A percentile compares a stretch with the other conserved stretches of the same genome.
phyloP scores from a whole-genome alignment of 192 early-diverging fungal species.

The Entomortierella parvispora region DNA sequence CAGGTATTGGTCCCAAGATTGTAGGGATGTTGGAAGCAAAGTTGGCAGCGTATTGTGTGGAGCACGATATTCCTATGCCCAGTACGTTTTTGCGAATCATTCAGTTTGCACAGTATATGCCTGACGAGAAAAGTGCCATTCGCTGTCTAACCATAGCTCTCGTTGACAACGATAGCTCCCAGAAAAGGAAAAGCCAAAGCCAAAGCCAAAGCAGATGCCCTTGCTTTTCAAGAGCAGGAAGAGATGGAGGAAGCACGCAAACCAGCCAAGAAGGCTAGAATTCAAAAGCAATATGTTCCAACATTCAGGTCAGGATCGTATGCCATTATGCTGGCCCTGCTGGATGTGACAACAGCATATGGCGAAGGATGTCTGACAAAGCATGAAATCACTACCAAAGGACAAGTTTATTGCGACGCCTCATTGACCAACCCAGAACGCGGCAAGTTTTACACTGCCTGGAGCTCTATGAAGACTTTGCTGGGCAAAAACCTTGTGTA shows the following conservation, averaged over 20 bases:
- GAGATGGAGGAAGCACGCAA: constrained; percentile 14
- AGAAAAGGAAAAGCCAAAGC: constrained; percentile 5
- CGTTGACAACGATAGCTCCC: neutral
- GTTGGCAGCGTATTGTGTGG: constrained; percentile 64
- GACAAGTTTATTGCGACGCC: constrained; percentile 72
- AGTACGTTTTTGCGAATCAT: neutral
- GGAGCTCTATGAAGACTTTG: constrained; percentile 81
- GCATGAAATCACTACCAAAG: constrained; percentile 71
- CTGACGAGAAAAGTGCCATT: constrained; percentile 4
- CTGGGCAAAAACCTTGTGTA: constrained; percentile 73
- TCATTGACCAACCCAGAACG: constrained; percentile 67
- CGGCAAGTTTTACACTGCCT: constrained; percentile 74
- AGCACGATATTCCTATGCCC: constrained; percentile 59
- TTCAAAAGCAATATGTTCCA: constrained; percentile 73
- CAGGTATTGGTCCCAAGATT: constrained; percentile 72
- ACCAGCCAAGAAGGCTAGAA: constrained; percentile 4
- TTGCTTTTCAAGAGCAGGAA: neutral
- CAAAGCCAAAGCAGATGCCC: neutral
- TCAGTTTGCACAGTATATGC: neutral
- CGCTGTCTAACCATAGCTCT: neutral
- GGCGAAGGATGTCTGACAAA: constrained; percentile 63
- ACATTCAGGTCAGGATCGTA: constrained; percentile 81
- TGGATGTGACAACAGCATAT: constrained; percentile 31
- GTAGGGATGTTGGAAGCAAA: constrained; percentile 61
- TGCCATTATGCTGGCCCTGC: constrained; percentile 79